Base-by-base conservation (phyloP, 1,284 basidiomycete genomes). In the Pisolithus thermaeus region DNA sequence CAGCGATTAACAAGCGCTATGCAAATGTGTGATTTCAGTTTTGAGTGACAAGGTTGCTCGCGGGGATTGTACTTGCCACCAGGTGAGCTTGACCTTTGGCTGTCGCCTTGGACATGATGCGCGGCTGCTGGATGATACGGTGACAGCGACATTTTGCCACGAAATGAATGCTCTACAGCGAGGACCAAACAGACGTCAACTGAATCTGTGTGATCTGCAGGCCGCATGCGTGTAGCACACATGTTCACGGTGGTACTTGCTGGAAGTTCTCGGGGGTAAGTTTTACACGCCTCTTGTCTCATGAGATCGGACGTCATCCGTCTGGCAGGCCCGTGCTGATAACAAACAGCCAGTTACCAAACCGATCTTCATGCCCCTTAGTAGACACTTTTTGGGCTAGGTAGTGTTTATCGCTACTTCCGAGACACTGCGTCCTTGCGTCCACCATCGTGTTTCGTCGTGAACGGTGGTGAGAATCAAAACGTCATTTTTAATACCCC, bases 1-100 rank as follows among this genome's bases (percentile, higher is more conserved):
- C 96, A 47, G 87, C 84, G 49, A 98, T 86, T 47, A 97, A 77
- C 49, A 98, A 77, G 64, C 94, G 88, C 92, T 64, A 48, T 14
- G 46, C 50, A 32, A 42, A 55, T 36, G 50, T 25, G 52, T 18
- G 47, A 50, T 20, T 32, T 46, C 44, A 46, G 22, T 23, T 46
- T 25, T 16, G 9, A 44, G 46, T 43, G 37, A 52, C 45, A 56
- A 37, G 51, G 52, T 41, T 28, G 30, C 55, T 32, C 51, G 41
- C 25, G 37, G 25, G 40, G 27, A 43, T n/a, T 44, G 27, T 40
- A 70, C 65, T 53, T 46, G 68, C 65, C 52, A 66, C 65, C 40
- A 66, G 38, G 25, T 66, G 65, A 30, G 68, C 64, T 56, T 69
- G 69, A 30, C 62, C 61, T 56, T 69, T 66, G 51, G 40, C 48